Conservation (phyloP, 73 alveolate genomes). For the Tetrahymena elliotti region DNA sequence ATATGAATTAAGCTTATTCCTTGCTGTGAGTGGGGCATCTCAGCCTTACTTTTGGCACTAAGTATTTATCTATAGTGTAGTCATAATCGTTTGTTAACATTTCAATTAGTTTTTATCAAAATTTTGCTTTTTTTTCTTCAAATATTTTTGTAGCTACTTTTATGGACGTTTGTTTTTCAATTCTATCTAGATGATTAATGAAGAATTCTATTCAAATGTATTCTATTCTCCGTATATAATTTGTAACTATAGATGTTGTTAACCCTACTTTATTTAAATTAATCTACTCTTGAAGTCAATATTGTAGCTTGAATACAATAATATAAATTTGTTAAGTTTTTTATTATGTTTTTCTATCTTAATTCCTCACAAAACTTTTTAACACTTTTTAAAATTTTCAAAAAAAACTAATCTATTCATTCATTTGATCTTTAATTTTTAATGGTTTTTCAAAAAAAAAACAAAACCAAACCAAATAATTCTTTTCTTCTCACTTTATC, state of each 20-base stretch:
- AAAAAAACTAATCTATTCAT: not conserved
- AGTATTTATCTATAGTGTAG: not conserved
- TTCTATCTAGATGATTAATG: not conserved
- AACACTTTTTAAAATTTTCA: not conserved
- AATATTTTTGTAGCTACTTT: not conserved
- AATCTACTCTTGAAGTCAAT: not conserved
- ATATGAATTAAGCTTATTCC: conserved; percentile 12
- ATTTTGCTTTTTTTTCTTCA: not conserved
- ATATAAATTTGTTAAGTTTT: not conserved
- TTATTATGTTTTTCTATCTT: not conserved
- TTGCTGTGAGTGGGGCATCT: conserved; percentile 40
- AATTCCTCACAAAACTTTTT: not conserved
- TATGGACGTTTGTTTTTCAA: not conserved
- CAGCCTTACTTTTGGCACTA: not conserved
- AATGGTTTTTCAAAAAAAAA: not conserved
- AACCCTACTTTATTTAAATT: too few species aligned
- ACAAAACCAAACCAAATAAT: not conserved
- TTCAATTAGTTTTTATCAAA: not conserved
- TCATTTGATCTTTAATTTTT: not conserved
- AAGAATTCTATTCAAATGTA: not conserved
- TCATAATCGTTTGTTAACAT: not conserved
- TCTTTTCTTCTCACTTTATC: not conserved
- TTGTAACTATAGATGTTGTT: too few species aligned
- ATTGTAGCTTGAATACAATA: too few species aligned
- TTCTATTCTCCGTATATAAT: too few species aligned